Conservation (phyloP, 1,284 basidiomycete genomes). For the Cystobasidium sp. region DNA sequence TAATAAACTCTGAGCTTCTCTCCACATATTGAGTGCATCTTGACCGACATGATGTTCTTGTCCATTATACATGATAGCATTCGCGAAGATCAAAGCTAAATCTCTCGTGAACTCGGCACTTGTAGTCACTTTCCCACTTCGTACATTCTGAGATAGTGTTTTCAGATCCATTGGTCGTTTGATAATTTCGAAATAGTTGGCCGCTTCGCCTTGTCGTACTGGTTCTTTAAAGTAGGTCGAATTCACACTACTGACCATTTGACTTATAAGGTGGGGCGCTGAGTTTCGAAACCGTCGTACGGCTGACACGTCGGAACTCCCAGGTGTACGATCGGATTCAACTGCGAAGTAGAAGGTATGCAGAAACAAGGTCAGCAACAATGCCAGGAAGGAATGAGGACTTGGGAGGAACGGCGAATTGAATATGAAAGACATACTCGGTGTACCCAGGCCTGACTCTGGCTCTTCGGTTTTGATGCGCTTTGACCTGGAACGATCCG, state of each 20-base stretch:
- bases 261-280: constrained; percentile 37
- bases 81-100: constrained; percentile 89
- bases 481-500: constrained; percentile 33
- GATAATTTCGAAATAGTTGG: constrained; percentile 87
- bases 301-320: constrained; percentile 13
- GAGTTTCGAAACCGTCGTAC: constrained; percentile 32
- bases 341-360: not conserved
- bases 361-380: not conserved
- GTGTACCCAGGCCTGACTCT: constrained; percentile 33
- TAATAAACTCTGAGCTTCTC: constrained; percentile 60
- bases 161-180: constrained; percentile 90
- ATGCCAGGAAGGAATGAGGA: not conserved
- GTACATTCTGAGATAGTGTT: constrained; percentile 79
- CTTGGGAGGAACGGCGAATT: too few relatives aligned
- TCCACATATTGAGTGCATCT: constrained; percentile 84
- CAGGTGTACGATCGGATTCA: constrained; percentile 21
- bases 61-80: constrained; percentile 93
- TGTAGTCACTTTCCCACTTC: constrained; percentile 76
- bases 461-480: constrained; percentile 40
- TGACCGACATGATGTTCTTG: constrained; percentile 64
- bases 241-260: constrained; percentile 34
- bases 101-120: constrained; percentile 86
- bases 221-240: constrained; percentile 78
- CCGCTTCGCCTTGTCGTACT: constrained; percentile 82
- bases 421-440: constrained; percentile 21